Evolutionary conservation across 169 alveolate genomes (phyloP), one percentile per base, ranked within the genome.

Genomic region (Fabrea salina): DNA sequence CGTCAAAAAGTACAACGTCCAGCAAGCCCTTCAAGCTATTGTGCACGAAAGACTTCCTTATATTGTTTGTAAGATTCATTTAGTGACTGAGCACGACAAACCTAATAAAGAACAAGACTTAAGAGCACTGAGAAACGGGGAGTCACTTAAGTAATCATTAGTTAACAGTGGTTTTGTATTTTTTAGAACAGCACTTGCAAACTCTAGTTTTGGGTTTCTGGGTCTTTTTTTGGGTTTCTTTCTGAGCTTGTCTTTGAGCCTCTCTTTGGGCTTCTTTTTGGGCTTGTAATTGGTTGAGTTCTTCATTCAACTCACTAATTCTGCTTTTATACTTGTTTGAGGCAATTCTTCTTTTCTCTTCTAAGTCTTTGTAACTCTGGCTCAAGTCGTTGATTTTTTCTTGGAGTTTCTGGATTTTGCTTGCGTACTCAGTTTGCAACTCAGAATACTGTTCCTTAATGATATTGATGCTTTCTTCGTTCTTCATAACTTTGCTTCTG

Each of bases 41-140:
- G 50, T 64, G 1, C 75, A 64, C 41, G 75, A 64, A 41, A 64
- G 75, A n/a, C 54, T 64, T 4, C 75, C 75, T 25, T 64, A 64
- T 64, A 33, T 64, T 32, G 75, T 64, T 64, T 64, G 75, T 64
- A 64, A 35, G 49, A 32, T 4, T 25, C 41, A 64, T 64, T 8
- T 37, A 64, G 75, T 64, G 51, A 64, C 75, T 32, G 75, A 64
- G 75, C 49, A 41, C 41, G 75, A 64, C 30, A 64, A 64, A 33
- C 27, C n/a, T 22, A 64, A 33, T 19, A 19, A 64, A 64, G 57
- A 32, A 35, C 75, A 64, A 13, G 75, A 64, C 41, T 4, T 64
- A 35, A 35, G 37, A 13, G 75, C 27, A n/a, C 54, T 64, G 27
- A 64, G 75, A 35, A 64, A 39, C 41, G 75, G 75, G 54, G 27